A percentile compares a stretch with the other conserved stretches of the same genome.
Conservation (phyloP, 257 asterid genomes). For the Coffea eugenioides region DNA sequence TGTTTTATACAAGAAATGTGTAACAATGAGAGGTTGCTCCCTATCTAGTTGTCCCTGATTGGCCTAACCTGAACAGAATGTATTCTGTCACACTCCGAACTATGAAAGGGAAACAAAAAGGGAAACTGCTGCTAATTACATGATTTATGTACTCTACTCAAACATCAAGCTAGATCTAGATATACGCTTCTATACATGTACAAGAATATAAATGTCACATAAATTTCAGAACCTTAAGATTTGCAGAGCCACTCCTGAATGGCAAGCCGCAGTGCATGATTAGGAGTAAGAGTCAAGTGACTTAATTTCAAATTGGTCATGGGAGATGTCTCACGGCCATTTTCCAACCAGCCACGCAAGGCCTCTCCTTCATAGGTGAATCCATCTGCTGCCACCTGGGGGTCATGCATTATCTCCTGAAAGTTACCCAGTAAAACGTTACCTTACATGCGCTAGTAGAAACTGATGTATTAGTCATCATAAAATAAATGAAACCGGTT, state of each 20-base stretch:
- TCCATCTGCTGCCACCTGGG: conserved; percentile 91
- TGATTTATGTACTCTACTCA: not conserved
- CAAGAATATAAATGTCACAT: not conserved
- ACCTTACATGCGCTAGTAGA: conserved; percentile 3
- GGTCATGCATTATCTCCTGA: conserved; percentile 93
- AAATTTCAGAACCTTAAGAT: conserved; percentile 22
- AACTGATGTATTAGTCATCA: not conserved
- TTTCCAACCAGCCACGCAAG: conserved; percentile 64
- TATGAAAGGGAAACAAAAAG: not conserved
- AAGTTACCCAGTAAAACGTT: conserved; percentile 12
- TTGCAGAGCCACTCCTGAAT: conserved; percentile 77
- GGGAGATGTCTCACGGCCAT: conserved; percentile 74
- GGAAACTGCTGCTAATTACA: not conserved
- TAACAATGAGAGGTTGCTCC: not conserved
- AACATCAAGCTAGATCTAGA: not conserved
- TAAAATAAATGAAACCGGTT: not conserved
- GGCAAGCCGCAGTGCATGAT: conserved; percentile 53
- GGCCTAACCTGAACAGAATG: not conserved
- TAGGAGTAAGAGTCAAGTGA: conserved; percentile 59
- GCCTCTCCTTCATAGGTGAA: conserved; percentile 91
- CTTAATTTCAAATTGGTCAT: conserved; percentile 75
- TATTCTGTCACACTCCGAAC: not conserved
- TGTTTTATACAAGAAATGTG: not conserved
- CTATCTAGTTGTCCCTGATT: not conserved
- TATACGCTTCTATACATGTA: conserved; percentile 9